Percentiles rank a stretch among this genome's conserved stretches.
Evolutionary conservation across 805 yeast genomes (phyloP).

Genomic region (Metschnikowia borealis): DNA sequence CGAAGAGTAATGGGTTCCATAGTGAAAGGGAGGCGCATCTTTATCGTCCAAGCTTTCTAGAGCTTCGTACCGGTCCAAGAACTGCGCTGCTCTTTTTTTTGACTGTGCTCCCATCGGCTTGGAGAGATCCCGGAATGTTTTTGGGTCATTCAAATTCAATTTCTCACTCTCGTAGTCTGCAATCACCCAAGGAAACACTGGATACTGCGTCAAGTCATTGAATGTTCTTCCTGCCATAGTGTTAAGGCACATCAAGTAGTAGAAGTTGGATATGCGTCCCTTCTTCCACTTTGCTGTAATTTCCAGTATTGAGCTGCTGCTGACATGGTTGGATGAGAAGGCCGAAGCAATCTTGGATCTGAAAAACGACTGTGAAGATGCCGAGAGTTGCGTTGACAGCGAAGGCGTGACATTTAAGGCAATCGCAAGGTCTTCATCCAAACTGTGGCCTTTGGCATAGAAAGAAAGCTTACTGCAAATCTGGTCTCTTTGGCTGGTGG

Average conservation of each 20-base stretch:
- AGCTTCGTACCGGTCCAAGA: conserved; percentile 70
- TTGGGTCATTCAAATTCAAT: conserved; percentile 61
- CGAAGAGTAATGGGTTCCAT: conserved; percentile 90
- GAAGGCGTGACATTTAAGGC: conserved; percentile 50
- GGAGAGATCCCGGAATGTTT: conserved; percentile 66
- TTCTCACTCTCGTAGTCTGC: conserved; percentile 73
- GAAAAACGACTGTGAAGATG: conserved; percentile 17
- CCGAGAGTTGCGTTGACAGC: conserved; percentile 9
- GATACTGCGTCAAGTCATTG: conserved; percentile 86
- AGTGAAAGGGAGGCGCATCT: conserved; percentile 73
- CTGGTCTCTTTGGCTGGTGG: conserved; percentile 50
- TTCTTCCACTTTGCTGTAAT: conserved; percentile 69
- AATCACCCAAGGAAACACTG: conserved; percentile 88
- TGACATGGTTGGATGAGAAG: conserved; percentile 30
- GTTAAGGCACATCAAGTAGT: conserved; percentile 73
- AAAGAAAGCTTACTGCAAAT: conserved; percentile 48
- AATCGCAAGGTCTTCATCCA: conserved; percentile 52
- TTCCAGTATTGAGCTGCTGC: conserved; percentile 13
- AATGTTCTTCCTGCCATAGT: conserved; percentile 86
- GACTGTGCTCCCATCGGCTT: conserved; percentile 93
- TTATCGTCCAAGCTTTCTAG: conserved; percentile 56
- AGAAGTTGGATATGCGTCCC: conserved; percentile 80
- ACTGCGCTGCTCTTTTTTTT: conserved; percentile 53
- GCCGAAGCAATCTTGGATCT: conserved; percentile 32
- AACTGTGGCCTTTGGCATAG: conserved; percentile 45